phyloP scores from a whole-genome alignment of 305 asterid genomes.

The Fraxinus velutina region DNA sequence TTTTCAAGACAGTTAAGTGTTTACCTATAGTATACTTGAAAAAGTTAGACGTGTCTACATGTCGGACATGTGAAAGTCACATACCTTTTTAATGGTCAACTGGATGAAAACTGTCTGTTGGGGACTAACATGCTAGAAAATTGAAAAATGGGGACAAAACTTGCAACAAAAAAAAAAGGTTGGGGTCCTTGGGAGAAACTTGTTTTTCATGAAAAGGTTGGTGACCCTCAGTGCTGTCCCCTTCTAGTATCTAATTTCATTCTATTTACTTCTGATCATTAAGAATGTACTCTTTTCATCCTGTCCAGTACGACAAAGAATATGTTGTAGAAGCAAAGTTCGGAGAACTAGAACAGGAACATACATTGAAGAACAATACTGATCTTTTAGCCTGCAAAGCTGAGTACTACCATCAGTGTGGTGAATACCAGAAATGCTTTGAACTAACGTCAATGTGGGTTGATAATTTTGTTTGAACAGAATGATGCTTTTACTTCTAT shows the following conservation, averaged over 20 bases:
- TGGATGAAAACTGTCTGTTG: not conserved
- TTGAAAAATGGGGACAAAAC: not conserved
- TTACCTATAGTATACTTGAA: not conserved
- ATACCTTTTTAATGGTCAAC: not conserved
- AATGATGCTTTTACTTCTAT: not conserved
- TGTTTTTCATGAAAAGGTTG: not conserved
- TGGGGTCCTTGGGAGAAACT: not conserved
- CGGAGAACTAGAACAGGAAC: conserved; percentile 77
- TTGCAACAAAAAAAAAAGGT: not conserved
- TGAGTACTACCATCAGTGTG: conserved; percentile 93
- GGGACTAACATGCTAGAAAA: not conserved
- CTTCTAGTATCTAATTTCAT: not conserved
- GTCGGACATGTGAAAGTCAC: not conserved
- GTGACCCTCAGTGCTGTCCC: not conserved
- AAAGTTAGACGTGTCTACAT: not conserved
- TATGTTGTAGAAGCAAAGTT: conserved; percentile 78
- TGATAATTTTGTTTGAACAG: conserved; percentile 24
- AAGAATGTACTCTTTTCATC: conserved; percentile 16
- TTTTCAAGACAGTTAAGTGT: not conserved
- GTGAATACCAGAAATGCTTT: conserved; percentile 94
- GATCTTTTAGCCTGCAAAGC: conserved; percentile 99
- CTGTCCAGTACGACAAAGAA: conserved; percentile 80
- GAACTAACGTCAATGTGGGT: conserved; percentile 85
- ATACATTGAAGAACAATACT: conserved; percentile 73
- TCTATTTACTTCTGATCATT: conserved; percentile 20